Conservation (phyloP, 2,329 filamentous ascomycete genomes). For the Claviceps pazoutovae region DNA sequence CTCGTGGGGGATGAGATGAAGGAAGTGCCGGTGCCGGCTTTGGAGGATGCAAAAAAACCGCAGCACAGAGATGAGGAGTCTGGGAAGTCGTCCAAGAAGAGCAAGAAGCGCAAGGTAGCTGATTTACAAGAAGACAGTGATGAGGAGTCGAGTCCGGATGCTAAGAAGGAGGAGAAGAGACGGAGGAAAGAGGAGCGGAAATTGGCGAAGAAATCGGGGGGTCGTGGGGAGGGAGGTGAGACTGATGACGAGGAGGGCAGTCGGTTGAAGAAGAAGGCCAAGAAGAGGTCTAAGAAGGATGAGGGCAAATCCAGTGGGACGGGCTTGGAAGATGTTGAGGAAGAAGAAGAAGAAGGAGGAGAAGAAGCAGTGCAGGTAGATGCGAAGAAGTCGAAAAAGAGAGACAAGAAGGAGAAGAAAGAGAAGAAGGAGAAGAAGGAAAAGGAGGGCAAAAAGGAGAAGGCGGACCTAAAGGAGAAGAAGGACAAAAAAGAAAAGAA, state of each 20-base stretch:
- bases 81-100: slow-evolving; percentile 23
- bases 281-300: slow-evolving; percentile 23
- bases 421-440: not conserved
- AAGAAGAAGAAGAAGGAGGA: slow-evolving; percentile 9
- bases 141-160: slow-evolving; percentile 3
- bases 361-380: slow-evolving; percentile 6
- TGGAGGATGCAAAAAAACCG: slow-evolving; percentile 6
- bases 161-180: slow-evolving; percentile 22
- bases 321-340: slow-evolving; percentile 10
- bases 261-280: slow-evolving; percentile 26
- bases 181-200: slow-evolving; percentile 23
- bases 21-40: slow-evolving; percentile 14
- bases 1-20: slow-evolving; percentile 43
- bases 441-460: slow-evolving; percentile 18
- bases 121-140: slow-evolving; percentile 18
- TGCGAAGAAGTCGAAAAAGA: slow-evolving; percentile 23
- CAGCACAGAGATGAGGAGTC: slow-evolving; percentile 11
- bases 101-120: slow-evolving; percentile 35
- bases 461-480: slow-evolving; percentile 28
- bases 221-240: slow-evolving; percentile 9
- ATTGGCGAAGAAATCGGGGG: slow-evolving; percentile 13
- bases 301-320: slow-evolving; percentile 11
- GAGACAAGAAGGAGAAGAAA: slow-evolving; percentile 21
- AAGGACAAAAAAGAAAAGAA: slow-evolving; percentile 28
- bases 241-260: slow-evolving; percentile 18